Evolutionary conservation across 352 stramenopile genomes (phyloP).

Genomic region (Phytophthora agathidicida): DNA sequence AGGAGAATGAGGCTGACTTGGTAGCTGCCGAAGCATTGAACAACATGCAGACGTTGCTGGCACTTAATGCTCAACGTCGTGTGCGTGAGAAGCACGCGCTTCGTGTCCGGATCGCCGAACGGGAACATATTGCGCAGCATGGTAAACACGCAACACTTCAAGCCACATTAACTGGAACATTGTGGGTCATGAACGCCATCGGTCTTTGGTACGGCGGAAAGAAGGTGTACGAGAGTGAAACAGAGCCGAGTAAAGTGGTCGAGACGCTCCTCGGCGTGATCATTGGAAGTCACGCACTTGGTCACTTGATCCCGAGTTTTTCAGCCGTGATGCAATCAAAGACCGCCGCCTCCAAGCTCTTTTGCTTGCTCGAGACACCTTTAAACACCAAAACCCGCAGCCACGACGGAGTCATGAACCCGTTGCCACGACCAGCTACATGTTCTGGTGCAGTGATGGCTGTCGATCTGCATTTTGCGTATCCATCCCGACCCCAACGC

Average conservation of each 20-base stretch:
- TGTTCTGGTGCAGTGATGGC: conserved; percentile 20
- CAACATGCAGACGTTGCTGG: conserved; percentile 34
- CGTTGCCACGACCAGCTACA: conserved; percentile 7
- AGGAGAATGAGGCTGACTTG: conserved; percentile 18
- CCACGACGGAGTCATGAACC: conserved; percentile 5
- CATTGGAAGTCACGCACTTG: conserved; percentile 29
- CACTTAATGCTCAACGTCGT: conserved; percentile 35
- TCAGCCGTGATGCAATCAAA: conserved; percentile 9
- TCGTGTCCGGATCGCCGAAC: conserved; percentile 20
- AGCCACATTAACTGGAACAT: conserved; percentile 14
- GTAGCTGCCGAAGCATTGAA: conserved; percentile 30
- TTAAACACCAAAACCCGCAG: neutral
- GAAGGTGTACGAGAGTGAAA: conserved; percentile 31
- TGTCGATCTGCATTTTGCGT: conserved; percentile 31
- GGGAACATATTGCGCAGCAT: conserved; percentile 1
- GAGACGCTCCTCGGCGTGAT: conserved; percentile 24
- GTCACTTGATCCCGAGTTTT: conserved; percentile 23
- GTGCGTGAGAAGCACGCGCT: conserved; percentile 29
- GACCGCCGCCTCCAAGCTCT: conserved; percentile 21
- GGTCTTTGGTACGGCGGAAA: conserved; percentile 32
- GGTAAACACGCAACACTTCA: conserved; percentile 19
- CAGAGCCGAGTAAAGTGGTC: conserved; percentile 19
- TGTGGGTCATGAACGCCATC: conserved; percentile 35
- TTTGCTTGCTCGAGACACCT: conserved; percentile 16
- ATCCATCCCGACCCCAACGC: conserved; percentile 14